Evolutionary conservation across 345 rosid genomes (phyloP), one percentile per base, ranked within the genome.

Genomic region (Durio zibethinus): DNA sequence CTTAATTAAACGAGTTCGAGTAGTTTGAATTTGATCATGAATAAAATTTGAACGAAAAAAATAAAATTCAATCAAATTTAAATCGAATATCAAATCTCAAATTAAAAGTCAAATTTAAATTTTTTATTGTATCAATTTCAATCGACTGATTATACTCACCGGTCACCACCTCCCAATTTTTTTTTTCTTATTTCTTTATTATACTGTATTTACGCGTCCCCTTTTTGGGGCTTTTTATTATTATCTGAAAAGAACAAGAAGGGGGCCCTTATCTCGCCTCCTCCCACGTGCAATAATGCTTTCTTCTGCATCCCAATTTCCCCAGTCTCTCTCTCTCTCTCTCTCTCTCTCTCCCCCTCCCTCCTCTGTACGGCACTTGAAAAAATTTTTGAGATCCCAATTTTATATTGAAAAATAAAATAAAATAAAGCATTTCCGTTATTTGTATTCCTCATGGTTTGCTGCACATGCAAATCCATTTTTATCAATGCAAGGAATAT

Each of bases 381-480:
- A 65, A 14, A 12, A 38, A 33, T 33, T 65, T 65, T 63, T 63
- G 23, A 23, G 68, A 63, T 33, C 23, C 68, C 25, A 8, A 33
- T 48, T 48, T 15, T 33, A 62, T 16, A 10, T 7, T 5, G 2
- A 7, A 29, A 10, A 62, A 14, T 12, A 47, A 47, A 16, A 38
- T n/a, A 8, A 59, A 23, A 57, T 23, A 23, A 6, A 57, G 59
- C 59, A n/a, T n/a, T 54, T 54, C 7, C 33, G 20, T 15, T 60
- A 60, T 25, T 59, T 60, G 35, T 62, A 8, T 33, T 35, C 33
- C 12, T 63, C 68, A 10, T 65, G 70, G 48, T 65, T 65, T 65
- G 71, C 48, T 65, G 71, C 48, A 65, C 71, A 65, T 65, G 71
- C 71, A n/a, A 40, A 63, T 63, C 68, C 68, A 16, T 10, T 38